Percentiles rank a stretch among this genome's conserved stretches.
Evolutionary conservation across 305 asterid genomes (phyloP).

Genomic region (Fraxinus xanthoxyloides): DNA sequence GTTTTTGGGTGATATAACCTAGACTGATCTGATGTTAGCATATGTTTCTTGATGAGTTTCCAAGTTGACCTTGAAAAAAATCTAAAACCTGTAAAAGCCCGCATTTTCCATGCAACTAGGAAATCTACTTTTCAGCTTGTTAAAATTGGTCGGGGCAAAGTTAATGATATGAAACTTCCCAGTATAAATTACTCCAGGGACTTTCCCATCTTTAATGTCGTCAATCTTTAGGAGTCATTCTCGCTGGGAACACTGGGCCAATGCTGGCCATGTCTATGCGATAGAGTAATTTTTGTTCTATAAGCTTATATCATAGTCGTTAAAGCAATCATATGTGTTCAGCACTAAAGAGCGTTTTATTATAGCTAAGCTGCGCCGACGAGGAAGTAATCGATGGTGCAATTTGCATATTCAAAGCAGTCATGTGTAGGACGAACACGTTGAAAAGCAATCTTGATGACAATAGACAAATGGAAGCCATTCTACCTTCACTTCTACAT

Average conservation of each 20-base stretch:
- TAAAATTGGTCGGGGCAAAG: background rate
- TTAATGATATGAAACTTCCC: background rate
- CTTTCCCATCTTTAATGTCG: background rate
- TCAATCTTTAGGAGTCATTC: background rate
- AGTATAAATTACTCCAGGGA: background rate
- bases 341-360: conserved; percentile 29
- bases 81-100: background rate
- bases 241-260: background rate
- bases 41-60: background rate
- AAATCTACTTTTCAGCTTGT: background rate
- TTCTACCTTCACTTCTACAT: conserved; percentile 55
- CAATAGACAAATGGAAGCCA: conserved; percentile 53
- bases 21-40: background rate
- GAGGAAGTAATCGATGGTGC: conserved; percentile 79
- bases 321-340: conserved; percentile 13
- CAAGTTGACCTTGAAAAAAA: background rate
- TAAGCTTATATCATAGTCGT: conserved; percentile 10
- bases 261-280: background rate
- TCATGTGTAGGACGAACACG: conserved; percentile 55
- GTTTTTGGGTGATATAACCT: background rate
- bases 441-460: conserved; percentile 42
- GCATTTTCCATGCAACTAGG: background rate
- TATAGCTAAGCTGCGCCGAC: conserved; percentile 64
- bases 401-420: conserved; percentile 66
- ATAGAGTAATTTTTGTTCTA: background rate